Conservation (phyloP, 2,329 filamentous ascomycete genomes). For the Harringtonia lauricola region DNA sequence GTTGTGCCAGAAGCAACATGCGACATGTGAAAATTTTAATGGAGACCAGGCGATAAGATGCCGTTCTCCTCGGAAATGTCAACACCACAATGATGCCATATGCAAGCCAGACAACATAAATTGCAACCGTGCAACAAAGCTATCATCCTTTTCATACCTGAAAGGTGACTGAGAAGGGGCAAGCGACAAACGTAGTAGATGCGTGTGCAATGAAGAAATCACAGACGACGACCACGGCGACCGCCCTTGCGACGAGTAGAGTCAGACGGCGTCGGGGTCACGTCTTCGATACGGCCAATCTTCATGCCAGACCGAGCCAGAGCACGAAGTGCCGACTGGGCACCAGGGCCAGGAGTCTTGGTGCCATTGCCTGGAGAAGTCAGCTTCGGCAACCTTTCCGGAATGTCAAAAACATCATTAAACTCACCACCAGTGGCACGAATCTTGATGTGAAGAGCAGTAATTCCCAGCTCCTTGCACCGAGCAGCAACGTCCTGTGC, state of each 20-base stretch:
- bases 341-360: conserved; percentile 99
- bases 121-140: conserved; percentile 24
- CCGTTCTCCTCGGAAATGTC: conserved; percentile 67
- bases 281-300: conserved; percentile 99
- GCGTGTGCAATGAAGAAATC: conserved; percentile 22
- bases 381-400: not conserved
- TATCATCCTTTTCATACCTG: not conserved
- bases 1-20: conserved; percentile 30
- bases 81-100: conserved; percentile 39
- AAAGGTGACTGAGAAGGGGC: not conserved
- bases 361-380: conserved; percentile 72
- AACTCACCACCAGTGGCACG: conserved; percentile 86
- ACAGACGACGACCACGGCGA: conserved; percentile 99
- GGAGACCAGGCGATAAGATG: conserved; percentile 50
- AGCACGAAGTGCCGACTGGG: conserved; percentile 96
- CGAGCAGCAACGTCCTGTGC: conserved; percentile 94
- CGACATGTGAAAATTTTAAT: conserved; percentile 33
- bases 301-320: conserved; percentile 99
- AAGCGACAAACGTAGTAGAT: not conserved
- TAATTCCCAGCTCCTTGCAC: conserved; percentile 62
- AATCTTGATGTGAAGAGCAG: conserved; percentile 99
- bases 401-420: not conserved
- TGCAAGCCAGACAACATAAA: conserved; percentile 29
- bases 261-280: conserved; percentile 97
- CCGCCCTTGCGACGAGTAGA: conserved; percentile 99